Evolutionary conservation across 495 filamentous ascomycete genomes (phyloP).

Genomic region (Daldinia bambusicola): DNA sequence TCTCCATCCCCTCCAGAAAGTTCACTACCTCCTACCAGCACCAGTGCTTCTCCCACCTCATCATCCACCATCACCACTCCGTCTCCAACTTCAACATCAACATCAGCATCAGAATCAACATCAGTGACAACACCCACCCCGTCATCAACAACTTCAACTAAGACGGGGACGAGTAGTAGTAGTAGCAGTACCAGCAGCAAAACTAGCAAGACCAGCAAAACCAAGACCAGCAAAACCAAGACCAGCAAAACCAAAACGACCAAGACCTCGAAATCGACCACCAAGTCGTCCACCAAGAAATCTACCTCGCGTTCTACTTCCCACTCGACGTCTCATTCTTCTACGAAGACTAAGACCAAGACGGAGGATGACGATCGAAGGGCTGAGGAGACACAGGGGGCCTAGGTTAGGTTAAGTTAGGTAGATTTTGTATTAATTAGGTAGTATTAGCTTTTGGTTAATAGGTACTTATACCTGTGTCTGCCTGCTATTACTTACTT

Average conservation of each 20-base stretch:
- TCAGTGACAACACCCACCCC: conserved; percentile 11
- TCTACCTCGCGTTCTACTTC: conserved; percentile 12
- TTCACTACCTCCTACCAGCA: conserved; percentile 30
- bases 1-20: conserved; percentile 25
- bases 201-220: too few relatives aligned
- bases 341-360: conserved; percentile 21
- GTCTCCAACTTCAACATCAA: conserved; percentile 11
- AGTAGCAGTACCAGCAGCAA: conserved; percentile 26
- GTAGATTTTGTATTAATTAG: not conserved
- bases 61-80: conserved; percentile 1
- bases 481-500: too few relatives aligned
- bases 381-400: conserved; percentile 14
- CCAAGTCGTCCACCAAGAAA: conserved; percentile 10
- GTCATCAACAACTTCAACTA: conserved; percentile 31
- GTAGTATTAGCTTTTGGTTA: too few relatives aligned
- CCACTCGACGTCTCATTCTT: conserved; percentile 18
- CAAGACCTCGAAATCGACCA: conserved; percentile 34
- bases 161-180: conserved; percentile 31
- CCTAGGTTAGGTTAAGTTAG: conserved; percentile 9
- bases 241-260: too few relatives aligned
- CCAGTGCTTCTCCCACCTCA: conserved; percentile 30
- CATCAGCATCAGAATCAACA: conserved; percentile 16
- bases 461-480: too few relatives aligned
- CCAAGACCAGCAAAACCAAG: too few relatives aligned
- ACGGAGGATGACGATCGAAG: conserved; percentile 15